These are phyloP conservation scores for Colletotrichum chrysophilum DNA, from an alignment of 2,329 filamentous ascomycete species.

Conservation along the genomic window DNA sequence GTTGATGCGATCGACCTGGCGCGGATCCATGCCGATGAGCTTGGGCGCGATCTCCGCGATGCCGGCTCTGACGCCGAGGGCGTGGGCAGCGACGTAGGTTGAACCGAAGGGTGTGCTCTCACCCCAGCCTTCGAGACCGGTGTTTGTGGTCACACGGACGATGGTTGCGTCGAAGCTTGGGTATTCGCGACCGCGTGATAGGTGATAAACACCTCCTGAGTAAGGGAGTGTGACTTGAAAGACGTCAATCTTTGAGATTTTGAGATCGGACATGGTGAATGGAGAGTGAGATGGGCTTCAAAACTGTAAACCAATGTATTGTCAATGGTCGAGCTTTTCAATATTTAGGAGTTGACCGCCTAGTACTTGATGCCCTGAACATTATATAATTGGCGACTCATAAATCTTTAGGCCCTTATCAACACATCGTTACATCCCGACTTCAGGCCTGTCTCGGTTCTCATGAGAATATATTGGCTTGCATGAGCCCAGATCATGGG, in stretches of 20 bases:
- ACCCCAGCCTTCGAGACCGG: neutral
- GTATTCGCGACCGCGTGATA: neutral
- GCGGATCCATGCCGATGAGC: neutral
- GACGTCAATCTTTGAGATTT: neutral
- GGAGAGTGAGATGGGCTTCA: too few relatives aligned
- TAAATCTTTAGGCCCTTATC: neutral
- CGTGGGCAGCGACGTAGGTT: neutral
- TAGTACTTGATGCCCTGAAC: neutral
- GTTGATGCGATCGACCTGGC: neutral
- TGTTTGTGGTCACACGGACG: neutral
- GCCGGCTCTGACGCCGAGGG: neutral
- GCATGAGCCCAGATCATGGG: neutral
- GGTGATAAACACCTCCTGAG: neutral
- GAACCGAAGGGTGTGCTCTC: neutral
- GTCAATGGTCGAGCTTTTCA: neutral
- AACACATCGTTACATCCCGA: neutral
- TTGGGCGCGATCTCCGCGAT: neutral
- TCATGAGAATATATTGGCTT: neutral
- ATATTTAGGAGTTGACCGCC: neutral
- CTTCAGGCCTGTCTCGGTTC: neutral
- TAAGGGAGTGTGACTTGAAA: neutral
- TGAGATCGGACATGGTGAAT: neutral
- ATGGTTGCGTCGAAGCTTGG: neutral
- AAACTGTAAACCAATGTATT: rapidly evolving
- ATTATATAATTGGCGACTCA: neutral